Percentiles rank a stretch among this genome's conserved stretches.
Conservation (phyloP, 2,329 filamentous ascomycete genomes). For the Trichothecium roseum region DNA sequence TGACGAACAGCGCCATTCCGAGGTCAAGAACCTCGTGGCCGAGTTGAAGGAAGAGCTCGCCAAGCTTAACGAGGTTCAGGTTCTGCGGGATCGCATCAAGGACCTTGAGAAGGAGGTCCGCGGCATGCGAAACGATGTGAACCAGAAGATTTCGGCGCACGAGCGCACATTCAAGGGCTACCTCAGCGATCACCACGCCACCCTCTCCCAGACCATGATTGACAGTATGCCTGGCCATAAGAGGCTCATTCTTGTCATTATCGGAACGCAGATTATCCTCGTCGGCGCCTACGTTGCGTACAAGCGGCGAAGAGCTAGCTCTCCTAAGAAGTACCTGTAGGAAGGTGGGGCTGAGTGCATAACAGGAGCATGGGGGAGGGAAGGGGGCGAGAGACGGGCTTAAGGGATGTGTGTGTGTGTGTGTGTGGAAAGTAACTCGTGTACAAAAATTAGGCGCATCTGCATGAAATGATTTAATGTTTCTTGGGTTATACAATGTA, state of each 20-base stretch:
- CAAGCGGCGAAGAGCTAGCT: constrained; percentile 63
- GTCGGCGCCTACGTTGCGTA: constrained; percentile 63
- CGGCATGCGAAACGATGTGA: constrained; percentile 44
- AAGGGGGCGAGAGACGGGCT: constrained; percentile 7
- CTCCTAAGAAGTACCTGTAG: constrained; percentile 88
- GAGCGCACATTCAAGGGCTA: constrained; percentile 43
- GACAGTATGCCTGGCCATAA: constrained; percentile 38
- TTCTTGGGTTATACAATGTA: too few relatives aligned
- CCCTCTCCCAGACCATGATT: constrained; percentile 36
- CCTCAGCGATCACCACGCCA: constrained; percentile 38
- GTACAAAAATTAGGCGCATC: too few relatives aligned
- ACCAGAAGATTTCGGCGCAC: constrained; percentile 36
- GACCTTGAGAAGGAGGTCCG: constrained; percentile 49
- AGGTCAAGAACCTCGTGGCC: constrained; percentile 37
- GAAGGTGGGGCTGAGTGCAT: constrained; percentile 8
- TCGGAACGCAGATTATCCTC: constrained; percentile 65
- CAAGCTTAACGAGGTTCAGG: constrained; percentile 32
- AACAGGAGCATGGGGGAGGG: constrained; percentile 9
- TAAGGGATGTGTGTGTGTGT: too few relatives aligned
- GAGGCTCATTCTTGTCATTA: constrained; percentile 55
- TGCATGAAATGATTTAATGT: too few relatives aligned
- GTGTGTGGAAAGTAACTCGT: neutral
- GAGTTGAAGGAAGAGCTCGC: constrained; percentile 35
- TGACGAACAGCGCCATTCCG: constrained; percentile 45
- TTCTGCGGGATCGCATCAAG: constrained; percentile 33